Base-by-base conservation (phyloP, 2,329 filamentous ascomycete genomes). In the Aspergillus sp. region DNA sequence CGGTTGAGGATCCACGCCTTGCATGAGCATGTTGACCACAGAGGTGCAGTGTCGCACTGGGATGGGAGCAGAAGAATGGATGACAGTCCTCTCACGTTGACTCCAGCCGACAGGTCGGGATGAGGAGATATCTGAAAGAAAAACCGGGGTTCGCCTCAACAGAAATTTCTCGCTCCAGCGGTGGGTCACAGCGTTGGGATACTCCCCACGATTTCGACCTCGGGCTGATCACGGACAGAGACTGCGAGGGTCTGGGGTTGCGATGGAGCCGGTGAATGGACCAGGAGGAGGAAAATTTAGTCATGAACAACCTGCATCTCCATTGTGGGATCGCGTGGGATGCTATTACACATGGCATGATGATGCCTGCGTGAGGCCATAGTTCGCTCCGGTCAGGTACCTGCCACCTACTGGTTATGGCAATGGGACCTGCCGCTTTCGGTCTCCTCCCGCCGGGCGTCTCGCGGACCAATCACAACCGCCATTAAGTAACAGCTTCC, bases 1-100 rank as follows among this genome's bases (percentile, higher is more conserved):
- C 5, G 46, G 5, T 2, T 49, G 49, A 11, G 47, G 45, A 16
- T 52, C 41, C 21, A 56, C 40, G 45, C 56, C 54, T 40, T 54
- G 46, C 38, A 50, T 34, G 19, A 41, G 16, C 46, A 55, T 57
- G 43, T 43, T 53, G 21, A n/a, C 19, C 14, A 38, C 34, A 5
- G 3, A 38, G 2, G 2, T 38, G 34, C 34, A 2, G 16, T 38
- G 11, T n/a, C 34, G 7, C 25, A 29, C 25, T 29, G 14, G n/a
- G 16, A 14, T 14, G 20, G 20, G 9, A 32, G 25, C n/a, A 25
- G 31, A 21, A 40, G 16, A 23, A 16, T 17, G 11, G 47, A 41
- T 11, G 47, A 31, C 4, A 34, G 32, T 23, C 21, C 21, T 23
- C 21, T 4, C 21, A 34, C 11, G 32, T 11, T 34, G 32, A 16